These are phyloP conservation scores for Scedosporium boydii DNA, from an alignment of 2,329 filamentous ascomycete genomes.

Conservation along the genomic window DNA sequence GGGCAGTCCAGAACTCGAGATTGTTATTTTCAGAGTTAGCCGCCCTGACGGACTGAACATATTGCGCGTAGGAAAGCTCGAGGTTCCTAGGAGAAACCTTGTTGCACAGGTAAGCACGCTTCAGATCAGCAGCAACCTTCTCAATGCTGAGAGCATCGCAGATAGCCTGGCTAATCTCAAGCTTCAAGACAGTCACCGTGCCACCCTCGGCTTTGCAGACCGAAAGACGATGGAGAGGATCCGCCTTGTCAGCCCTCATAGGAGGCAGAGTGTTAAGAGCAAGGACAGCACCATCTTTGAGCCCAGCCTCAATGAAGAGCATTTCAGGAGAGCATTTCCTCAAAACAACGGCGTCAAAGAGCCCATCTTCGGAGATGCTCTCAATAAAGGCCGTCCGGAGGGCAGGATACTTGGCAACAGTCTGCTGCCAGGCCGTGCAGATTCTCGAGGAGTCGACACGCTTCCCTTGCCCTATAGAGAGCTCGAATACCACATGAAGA, in stretches of 20 bases:
- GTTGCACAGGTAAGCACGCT: constrained; percentile 31
- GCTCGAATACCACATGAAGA: constrained; percentile 37
- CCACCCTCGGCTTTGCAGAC: constrained; percentile 31
- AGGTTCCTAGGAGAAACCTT: constrained; percentile 21
- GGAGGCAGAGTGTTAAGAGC: constrained; percentile 32
- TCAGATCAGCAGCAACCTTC: constrained; percentile 36
- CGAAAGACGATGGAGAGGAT: constrained; percentile 39
- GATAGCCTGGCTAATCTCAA: constrained; percentile 41
- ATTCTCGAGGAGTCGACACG: constrained; percentile 32
- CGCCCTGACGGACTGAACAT: constrained; percentile 25
- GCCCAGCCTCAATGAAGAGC: constrained; percentile 40
- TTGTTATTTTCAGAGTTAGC: constrained; percentile 22
- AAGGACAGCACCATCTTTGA: constrained; percentile 26
- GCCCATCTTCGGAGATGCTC: constrained; percentile 34
- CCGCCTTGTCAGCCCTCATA: constrained; percentile 23
- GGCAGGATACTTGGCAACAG: constrained; percentile 33
- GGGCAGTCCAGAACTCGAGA: constrained; percentile 35
- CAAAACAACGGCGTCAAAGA: constrained; percentile 41
- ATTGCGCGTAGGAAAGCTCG: constrained; percentile 27
- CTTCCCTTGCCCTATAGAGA: constrained; percentile 26
- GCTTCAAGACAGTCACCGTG: constrained; percentile 33
- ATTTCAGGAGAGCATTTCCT: constrained; percentile 38
- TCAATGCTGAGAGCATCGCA: constrained; percentile 37
- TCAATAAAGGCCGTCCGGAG: constrained; percentile 43
- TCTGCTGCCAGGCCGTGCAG: constrained; percentile 39